Percentiles rank a stretch among this genome's conserved stretches.
phyloP scores from a whole-genome alignment of 768 basidiomycete species.

The Melanogaster broomeanus region DNA sequence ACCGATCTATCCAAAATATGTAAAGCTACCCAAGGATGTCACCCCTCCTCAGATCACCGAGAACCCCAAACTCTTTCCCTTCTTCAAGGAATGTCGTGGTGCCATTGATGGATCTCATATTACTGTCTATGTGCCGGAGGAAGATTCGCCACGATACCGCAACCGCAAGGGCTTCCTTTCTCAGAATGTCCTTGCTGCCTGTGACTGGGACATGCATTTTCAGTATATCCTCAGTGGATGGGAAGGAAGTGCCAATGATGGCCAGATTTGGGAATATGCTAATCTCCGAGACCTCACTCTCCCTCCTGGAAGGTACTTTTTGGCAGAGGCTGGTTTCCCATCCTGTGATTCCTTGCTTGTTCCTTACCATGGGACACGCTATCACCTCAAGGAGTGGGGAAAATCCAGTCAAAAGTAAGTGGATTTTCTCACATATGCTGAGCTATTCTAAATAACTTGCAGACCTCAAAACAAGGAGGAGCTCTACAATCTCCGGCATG shows the following conservation, averaged over 20 bases:
- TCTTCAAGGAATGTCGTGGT: no score
- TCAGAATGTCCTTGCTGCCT: slow-evolving; percentile 27
- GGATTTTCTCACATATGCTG: not conserved
- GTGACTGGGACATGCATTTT: slow-evolving; percentile 20
- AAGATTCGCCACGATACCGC: slow-evolving; percentile 16
- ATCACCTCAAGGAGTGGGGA: no score
- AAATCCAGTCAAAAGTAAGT: no score
- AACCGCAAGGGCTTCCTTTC: slow-evolving; percentile 28
- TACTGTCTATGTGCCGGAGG: slow-evolving; percentile 19
- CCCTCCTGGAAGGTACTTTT: slow-evolving; percentile 21
- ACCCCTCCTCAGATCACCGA: no score
- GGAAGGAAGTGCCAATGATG: not conserved
- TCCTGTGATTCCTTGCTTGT: slow-evolving; percentile 33
- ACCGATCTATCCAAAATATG: slow-evolving; percentile 24
- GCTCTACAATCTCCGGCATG: no score
- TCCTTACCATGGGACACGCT: slow-evolving; percentile 34
- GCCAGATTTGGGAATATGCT: no score
- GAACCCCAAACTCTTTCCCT: no score
- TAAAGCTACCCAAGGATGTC: slow-evolving; percentile 18
- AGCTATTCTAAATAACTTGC: no score
- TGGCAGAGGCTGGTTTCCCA: slow-evolving; percentile 31
- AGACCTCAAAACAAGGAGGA: no score
- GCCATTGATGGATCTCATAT: no score
- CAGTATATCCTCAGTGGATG: slow-evolving; percentile 14
- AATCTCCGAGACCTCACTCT: no score